Evolutionary conservation across 257 asterid species (phyloP), one percentile per base, ranked within the genome.

Genomic region (Solanum gracilifrons): DNA sequence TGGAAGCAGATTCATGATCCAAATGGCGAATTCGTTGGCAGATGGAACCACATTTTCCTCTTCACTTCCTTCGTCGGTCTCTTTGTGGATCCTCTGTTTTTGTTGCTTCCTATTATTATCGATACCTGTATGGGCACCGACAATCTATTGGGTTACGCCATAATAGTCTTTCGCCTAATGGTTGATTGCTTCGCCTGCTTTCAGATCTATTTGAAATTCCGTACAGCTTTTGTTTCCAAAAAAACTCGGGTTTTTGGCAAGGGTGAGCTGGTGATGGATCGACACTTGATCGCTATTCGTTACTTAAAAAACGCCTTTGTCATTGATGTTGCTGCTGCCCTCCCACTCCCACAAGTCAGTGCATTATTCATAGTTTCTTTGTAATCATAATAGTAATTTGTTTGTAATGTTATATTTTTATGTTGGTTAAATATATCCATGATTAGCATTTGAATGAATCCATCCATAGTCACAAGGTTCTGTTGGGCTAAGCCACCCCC

Each of bases 261-360:
- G 62, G 99, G 99, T 2, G 99, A 97, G 66, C 90, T 97, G 88
- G 98, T 97, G 25, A 88, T 86, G 86, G 96, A 97, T 90, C 89
- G 91, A 2, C 23, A 35, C 68, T 84, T 73, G 90, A 97, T 97
- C 10, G 98, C 98, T 15, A 4, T 80, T 8, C 91, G 95, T 43
- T 96, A 96, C 72, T 25, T 96, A 87, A 94, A 89, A 41, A 90
- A 90, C 35, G 95, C 93, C 88, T 95, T 96, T 86, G 92, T 86
- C 84, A 90, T 96, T 88, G 99, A 96, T 90, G 90, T 93, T 37
- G 95, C 96, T 36, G 96, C 99, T 46, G 93, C 99, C 82, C 98
- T 96, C 66, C 98, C 98, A 23, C 96, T 96, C 80, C 99, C 99
- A 55, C 99, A 96, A 87, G 99, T 95, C 82, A 84, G 73, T 48